A percentile compares a stretch with the other conserved stretches of the same genome.
Evolutionary conservation across 2,329 filamentous ascomycete species (phyloP).

Genomic region (Epichloe elymi): DNA sequence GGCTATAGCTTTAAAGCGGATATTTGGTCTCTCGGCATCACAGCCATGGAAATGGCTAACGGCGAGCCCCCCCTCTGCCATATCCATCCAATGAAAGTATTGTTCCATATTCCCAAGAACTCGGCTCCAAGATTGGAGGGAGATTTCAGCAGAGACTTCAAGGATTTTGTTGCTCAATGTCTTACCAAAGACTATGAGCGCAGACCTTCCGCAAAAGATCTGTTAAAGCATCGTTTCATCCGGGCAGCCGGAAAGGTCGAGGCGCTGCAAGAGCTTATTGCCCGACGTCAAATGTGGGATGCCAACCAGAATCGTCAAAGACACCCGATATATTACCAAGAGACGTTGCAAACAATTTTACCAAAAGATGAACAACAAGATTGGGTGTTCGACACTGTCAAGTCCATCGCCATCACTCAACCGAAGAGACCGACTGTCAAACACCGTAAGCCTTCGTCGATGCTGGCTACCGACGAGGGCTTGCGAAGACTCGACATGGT

Average conservation of each 20-base stretch:
- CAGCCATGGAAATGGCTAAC: constrained; percentile 76
- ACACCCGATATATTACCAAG: constrained; percentile 80
- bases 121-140: constrained; percentile 74
- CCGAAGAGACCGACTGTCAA: constrained; percentile 41
- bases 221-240: constrained; percentile 82
- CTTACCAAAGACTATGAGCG: constrained; percentile 83
- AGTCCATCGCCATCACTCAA: constrained; percentile 39
- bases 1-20: constrained; percentile 79
- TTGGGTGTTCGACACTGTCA: constrained; percentile 94
- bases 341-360: constrained; percentile 66
- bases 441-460: constrained; percentile 42
- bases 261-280: constrained; percentile 73
- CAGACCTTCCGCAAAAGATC: constrained; percentile 71
- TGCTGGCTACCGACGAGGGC: constrained; percentile 45
- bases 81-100: constrained; percentile 85
- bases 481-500: constrained; percentile 48
- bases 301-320: constrained; percentile 54
- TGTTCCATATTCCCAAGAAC: constrained; percentile 85
- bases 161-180: constrained; percentile 84
- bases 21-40: constrained; percentile 88
- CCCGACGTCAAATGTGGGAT: constrained; percentile 71
- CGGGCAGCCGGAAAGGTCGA: constrained; percentile 78
- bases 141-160: constrained; percentile 78
- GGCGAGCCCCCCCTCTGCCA: constrained; percentile 81
- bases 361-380: constrained; percentile 61